phyloP scores from a whole-genome alignment of 148 eudicot species.

The Nepenthes mirabilis region DNA sequence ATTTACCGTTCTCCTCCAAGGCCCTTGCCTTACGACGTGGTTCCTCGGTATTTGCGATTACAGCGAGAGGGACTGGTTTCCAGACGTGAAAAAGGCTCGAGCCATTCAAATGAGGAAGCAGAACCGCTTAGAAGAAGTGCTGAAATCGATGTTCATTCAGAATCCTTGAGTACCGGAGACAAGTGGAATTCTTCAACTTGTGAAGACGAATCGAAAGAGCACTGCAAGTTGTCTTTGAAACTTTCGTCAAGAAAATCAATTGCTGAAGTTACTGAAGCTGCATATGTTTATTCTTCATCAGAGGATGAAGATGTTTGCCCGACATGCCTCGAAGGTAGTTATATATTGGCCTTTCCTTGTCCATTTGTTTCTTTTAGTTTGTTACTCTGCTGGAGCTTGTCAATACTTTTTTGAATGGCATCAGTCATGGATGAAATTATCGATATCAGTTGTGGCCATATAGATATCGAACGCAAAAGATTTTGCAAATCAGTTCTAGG shows the following conservation, averaged over 20 bases:
- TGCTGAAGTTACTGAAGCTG: conserved; percentile 33
- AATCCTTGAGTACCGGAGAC: conserved; percentile 29
- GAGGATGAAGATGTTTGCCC: conserved; percentile 98
- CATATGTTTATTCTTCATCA: conserved; percentile 54
- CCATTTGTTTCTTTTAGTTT: no score
- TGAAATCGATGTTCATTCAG: conserved; percentile 52
- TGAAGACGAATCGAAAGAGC: conserved; percentile 60
- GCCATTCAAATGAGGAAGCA: conserved; percentile 63
- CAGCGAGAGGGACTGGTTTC: conserved; percentile 72
- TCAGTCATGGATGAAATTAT: no score
- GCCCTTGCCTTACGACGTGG: conserved; percentile 81
- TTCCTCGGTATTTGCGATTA: conserved; percentile 50
- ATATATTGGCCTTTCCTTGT: no score
- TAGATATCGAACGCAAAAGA: no score
- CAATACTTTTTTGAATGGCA: no score
- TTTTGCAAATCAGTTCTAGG: no score
- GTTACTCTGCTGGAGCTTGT: no score
- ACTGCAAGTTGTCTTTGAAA: conserved; percentile 40
- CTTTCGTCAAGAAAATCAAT: conserved; percentile 40
- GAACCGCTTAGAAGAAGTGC: conserved; percentile 58
- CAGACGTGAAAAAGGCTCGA: conserved; percentile 72
- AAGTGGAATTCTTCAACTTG: conserved; percentile 50
- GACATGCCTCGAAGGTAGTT: conserved; percentile 82
- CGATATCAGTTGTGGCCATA: no score
- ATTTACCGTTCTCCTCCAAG: conserved; percentile 81